Evolutionary conservation across 306 rosid species (phyloP).

Genomic region (Alnus rubra): DNA sequence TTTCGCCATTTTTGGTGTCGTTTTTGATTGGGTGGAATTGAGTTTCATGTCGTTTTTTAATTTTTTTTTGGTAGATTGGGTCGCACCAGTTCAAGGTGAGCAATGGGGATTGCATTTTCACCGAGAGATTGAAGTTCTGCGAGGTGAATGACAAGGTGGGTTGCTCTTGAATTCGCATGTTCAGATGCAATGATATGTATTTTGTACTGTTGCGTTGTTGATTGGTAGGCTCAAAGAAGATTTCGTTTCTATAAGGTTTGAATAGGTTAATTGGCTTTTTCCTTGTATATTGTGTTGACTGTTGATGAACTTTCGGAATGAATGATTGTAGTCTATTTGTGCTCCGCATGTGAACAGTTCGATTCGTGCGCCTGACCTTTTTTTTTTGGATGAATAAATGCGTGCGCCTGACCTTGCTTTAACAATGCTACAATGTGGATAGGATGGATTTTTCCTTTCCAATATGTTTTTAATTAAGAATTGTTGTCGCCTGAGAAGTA

Average conservation of each 20-base stretch:
- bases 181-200: neutral
- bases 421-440: no score
- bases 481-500: no score
- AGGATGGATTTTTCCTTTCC: no score
- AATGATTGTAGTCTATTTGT: neutral
- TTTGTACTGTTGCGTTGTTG: neutral
- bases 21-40: slow-evolving; percentile 8
- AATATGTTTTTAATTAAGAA: no score
- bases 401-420: no score
- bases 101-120: slow-evolving; percentile 80
- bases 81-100: slow-evolving; percentile 92
- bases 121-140: slow-evolving; percentile 80
- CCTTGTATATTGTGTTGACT: neutral
- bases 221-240: neutral
- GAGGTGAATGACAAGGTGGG: slow-evolving; percentile 89
- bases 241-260: neutral
- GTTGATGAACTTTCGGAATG: neutral
- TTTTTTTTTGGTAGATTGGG: slow-evolving; percentile 51
- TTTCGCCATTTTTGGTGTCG: neutral
- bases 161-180: slow-evolving; percentile 15
- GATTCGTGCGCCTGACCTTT: no score
- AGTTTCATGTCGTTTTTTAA: neutral
- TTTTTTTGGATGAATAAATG: no score
- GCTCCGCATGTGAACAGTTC: no score
- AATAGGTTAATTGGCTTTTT: neutral